Base-by-base conservation (phyloP, 768 basidiomycete genomes). In the Pseudohyphozyma bogoriensis region DNA sequence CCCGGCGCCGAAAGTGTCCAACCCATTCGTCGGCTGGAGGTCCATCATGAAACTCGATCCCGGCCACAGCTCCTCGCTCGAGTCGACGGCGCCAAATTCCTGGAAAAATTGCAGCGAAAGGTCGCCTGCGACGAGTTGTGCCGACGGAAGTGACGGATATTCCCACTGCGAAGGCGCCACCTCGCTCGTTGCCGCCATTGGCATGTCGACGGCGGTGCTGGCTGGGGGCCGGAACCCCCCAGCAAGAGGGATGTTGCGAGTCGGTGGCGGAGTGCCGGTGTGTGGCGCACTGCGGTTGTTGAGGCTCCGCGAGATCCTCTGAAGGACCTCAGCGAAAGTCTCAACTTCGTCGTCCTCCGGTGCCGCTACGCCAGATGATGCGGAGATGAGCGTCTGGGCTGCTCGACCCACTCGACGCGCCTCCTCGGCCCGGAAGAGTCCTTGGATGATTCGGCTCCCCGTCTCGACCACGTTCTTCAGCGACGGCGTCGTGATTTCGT, bases 341-440 rank as follows among this genome's bases (percentile, higher is more conserved):
- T 63, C 66, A 24, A 59, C 64, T 4, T 61, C 64, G 18, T 49
- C 59, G 12, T 50, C 54, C 35, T 56, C 60, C 22, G 50, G 29
- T 0, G 44, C 52, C 9, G 52, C 57, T 1, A 40, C 44, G 32
- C 51, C 56, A 10, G 55, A 51, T 0, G 53, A 18, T 1, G 62
- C 55, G 1, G 66, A 59, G 35, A 58, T 53, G 15, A 67, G 51
- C 10, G 59, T 52, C 0, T 52, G 50, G 1, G 66, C 66, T 3
- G 62, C 66, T 2, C 58, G 59, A 2, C 26, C 39, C 4, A 36
- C 47, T 1, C 66, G 51, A 2, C 66, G 55, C 13, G 52, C 49
- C 37, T 67, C 66, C 37, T 60, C 66, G 40, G 63, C 66, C 5
- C 62, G 57, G 42, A 67, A 64, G 31, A 67, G 57, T 0, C 66